Conservation (phyloP, 441 rosid genomes). For the Cnidoscolus chayamansa region DNA sequence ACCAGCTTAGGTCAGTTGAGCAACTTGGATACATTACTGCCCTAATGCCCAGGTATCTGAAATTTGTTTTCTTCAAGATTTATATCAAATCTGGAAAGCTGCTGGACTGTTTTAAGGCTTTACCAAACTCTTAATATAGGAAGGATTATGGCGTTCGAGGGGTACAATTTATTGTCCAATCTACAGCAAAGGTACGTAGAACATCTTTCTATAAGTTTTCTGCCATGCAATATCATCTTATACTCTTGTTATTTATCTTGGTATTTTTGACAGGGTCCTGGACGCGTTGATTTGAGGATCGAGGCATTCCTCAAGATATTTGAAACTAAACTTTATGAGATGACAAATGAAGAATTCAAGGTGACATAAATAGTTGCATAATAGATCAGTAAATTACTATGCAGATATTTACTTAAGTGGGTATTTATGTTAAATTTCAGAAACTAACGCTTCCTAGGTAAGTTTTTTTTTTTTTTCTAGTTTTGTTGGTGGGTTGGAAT, state of each 20-base stretch:
- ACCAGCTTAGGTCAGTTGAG: conserved; percentile 93
- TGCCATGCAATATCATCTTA: conserved; percentile 10
- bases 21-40: conserved; percentile 82
- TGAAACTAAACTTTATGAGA: conserved; percentile 59
- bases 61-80: not conserved
- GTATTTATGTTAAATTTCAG: no score
- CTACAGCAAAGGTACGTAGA: conserved; percentile 64
- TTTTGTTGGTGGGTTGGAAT: no score
- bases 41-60: conserved; percentile 58
- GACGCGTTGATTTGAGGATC: conserved; percentile 67
- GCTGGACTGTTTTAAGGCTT: conserved; percentile 3
- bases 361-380: conserved; percentile 30
- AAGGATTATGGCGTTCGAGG: conserved; percentile 65
- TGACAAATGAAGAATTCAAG: conserved; percentile 75
- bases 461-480: no score
- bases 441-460: no score
- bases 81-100: conserved; percentile 3
- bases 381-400: not conserved
- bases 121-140: conserved; percentile 31
- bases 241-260: not conserved
- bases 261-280: conserved; percentile 57
- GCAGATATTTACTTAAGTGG: no score
- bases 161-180: conserved; percentile 70
- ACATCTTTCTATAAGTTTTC: conserved; percentile 12
- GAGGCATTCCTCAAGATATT: conserved; percentile 70